These are phyloP conservation scores for Musa itinerans DNA, from an alignment of 176 grass and related monocot species.

Conservation along the genomic window DNA sequence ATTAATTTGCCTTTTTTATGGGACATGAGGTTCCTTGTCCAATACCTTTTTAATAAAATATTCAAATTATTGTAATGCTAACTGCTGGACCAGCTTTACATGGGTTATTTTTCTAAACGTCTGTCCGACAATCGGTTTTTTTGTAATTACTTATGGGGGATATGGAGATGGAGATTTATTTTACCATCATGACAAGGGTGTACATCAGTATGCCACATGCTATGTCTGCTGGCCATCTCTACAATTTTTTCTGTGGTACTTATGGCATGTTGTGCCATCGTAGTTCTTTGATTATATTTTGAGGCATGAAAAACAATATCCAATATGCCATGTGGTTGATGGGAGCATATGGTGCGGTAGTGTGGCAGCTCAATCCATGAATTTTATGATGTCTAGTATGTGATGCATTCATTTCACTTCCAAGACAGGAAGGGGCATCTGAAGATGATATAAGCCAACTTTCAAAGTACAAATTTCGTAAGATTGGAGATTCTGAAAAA, in stretches of 20 bases:
- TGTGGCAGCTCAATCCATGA: too few species aligned
- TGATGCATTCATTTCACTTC: constrained; percentile 18
- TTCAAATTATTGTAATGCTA: neutral
- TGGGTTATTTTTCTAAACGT: neutral
- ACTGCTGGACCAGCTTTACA: neutral
- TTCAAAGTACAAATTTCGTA: constrained; percentile 72
- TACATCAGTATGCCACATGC: neutral
- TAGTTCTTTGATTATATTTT: neutral
- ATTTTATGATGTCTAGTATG: neutral
- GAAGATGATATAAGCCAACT: constrained; percentile 82
- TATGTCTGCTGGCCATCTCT: neutral
- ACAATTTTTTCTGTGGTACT: neutral
- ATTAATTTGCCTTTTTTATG: neutral
- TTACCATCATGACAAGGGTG: too few species aligned
- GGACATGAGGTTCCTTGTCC: neutral
- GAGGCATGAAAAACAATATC: neutral
- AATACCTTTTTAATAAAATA: neutral
- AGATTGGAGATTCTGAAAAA: constrained; percentile 56
- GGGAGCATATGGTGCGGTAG: too few species aligned
- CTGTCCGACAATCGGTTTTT: neutral
- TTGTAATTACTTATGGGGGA: neutral
- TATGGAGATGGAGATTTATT: too few species aligned
- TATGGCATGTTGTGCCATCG: neutral
- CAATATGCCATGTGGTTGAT: neutral
- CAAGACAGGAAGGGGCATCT: constrained; percentile 75